Evolutionary conservation across 2,329 filamentous ascomycete genomes (phyloP), one percentile per base, ranked within the genome.

Genomic region (Fusarium sp.): DNA sequence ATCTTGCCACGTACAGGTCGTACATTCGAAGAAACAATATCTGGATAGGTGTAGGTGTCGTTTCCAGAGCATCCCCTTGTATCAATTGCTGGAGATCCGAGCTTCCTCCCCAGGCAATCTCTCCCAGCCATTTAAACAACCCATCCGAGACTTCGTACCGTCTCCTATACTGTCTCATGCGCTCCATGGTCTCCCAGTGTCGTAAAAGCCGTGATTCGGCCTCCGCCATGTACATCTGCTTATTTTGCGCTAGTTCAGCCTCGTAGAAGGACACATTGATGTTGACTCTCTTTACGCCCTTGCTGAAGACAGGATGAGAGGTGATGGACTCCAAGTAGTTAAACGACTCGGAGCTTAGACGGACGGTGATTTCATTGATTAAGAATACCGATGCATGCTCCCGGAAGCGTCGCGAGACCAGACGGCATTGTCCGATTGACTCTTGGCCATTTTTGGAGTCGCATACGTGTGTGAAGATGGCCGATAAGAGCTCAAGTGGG

Each of bases 201-300:
- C 59, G 28, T 5, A 58, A 23, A 40, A 61, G 23, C 20, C 59
- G 40, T 6, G 27, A 18, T 2, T 12, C n/a, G 2, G 53, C 59
- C 30, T 61, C 59, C 7, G 14, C 8, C 43, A 61, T 50, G 23
- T 58, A 58, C 2, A 45, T 21, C 7, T 25, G 53, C 25, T 30
- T 49, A 7, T 61, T 40, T 3, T 4, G 21, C 9, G 53, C 59
- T 23, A 61, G 3, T 20, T 61, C 45, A 10, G 45, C 28, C 5
- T 61, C 53, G 16, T 61, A 61, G 11, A 27, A 45, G 11, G 53
- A 61, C 30, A 58, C 4, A 11, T 20, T 6, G n/a, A 61, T 13
- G 3, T 45, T 18, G 21, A 58, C 59, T 30, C 6, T 57, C n/a
- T n/a, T 28, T 2, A 61, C 37, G 28, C 37, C 27, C 23, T 32